phyloP scores from a whole-genome alignment of 2,329 filamentous ascomycete genomes.

The Nakataea oryzae region DNA sequence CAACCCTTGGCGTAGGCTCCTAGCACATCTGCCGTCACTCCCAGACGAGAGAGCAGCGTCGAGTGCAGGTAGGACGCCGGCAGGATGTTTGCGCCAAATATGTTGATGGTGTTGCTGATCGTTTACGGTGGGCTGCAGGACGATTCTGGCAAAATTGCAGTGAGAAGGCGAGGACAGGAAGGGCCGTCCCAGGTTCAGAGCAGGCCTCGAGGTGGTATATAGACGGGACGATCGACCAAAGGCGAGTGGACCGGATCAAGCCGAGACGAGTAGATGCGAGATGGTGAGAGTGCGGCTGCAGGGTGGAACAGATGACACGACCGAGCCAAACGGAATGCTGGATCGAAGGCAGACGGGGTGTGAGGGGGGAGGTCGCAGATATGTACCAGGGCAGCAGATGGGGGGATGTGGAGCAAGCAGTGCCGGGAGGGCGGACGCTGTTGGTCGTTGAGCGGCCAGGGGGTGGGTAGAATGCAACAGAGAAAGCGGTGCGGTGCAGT shows the following conservation, averaged over 20 bases:
- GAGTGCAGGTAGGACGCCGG: neutral
- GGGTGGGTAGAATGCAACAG: neutral
- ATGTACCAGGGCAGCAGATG: neutral
- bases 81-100: too few species aligned
- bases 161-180: neutral
- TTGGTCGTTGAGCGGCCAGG: neutral
- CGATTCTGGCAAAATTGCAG: neutral
- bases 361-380: neutral
- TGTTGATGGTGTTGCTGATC: neutral
- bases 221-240: neutral
- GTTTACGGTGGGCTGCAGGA: neutral
- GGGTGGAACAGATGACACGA: neutral
- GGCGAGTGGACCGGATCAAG: neutral
- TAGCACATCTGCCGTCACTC: slow-evolving; percentile 2
- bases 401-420: neutral
- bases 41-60: neutral
- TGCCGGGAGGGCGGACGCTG: neutral
- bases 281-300: neutral
- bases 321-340: neutral
- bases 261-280: neutral
- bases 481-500: neutral
- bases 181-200: neutral
- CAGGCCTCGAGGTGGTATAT: neutral
- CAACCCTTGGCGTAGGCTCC: neutral
- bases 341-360: neutral